A percentile compares a stretch with the other conserved stretches of the same genome.
Conservation (phyloP, 495 filamentous ascomycete species). For the Bathelium albidoporum region DNA sequence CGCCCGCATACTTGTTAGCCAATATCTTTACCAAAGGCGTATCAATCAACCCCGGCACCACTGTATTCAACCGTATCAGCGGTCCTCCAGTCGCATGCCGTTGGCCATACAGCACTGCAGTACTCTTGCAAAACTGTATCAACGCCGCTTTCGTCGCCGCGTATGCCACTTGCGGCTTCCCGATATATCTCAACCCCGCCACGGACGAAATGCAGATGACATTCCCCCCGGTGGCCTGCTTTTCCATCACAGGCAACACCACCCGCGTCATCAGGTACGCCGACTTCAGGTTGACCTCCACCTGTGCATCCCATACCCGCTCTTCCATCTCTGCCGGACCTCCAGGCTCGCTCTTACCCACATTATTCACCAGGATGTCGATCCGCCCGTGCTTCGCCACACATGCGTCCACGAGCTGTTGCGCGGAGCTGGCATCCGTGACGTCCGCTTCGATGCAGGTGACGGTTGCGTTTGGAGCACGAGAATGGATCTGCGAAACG, state of each 20-base stretch:
- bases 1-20: conserved; percentile 32
- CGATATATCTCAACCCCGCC: conserved; percentile 43
- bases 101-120: conserved; percentile 41
- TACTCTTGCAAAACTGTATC: conserved; percentile 37
- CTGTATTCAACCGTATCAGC: conserved; percentile 40
- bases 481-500: conserved; percentile 9
- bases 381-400: conserved; percentile 41
- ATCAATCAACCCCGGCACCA: conserved; percentile 43
- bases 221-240: conserved; percentile 26
- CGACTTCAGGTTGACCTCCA: conserved; percentile 43
- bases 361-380: conserved; percentile 48
- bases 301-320: conserved; percentile 40
- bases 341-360: conserved; percentile 40
- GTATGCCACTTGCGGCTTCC: conserved; percentile 44
- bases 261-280: conserved; percentile 40
- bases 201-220: conserved; percentile 40
- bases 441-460: conserved; percentile 36
- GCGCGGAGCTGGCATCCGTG: conserved; percentile 34
- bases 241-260: conserved; percentile 43
- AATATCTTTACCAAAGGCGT: conserved; percentile 38
- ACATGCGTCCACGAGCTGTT: conserved; percentile 38
- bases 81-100: conserved; percentile 16
- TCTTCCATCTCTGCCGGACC: conserved; percentile 40
- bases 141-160: conserved; percentile 31
- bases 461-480: conserved; percentile 21